Percentiles rank a stretch among this genome's conserved stretches.
Evolutionary conservation across 2,329 filamentous ascomycete species (phyloP).

Genomic region (Aphanocladium album): DNA sequence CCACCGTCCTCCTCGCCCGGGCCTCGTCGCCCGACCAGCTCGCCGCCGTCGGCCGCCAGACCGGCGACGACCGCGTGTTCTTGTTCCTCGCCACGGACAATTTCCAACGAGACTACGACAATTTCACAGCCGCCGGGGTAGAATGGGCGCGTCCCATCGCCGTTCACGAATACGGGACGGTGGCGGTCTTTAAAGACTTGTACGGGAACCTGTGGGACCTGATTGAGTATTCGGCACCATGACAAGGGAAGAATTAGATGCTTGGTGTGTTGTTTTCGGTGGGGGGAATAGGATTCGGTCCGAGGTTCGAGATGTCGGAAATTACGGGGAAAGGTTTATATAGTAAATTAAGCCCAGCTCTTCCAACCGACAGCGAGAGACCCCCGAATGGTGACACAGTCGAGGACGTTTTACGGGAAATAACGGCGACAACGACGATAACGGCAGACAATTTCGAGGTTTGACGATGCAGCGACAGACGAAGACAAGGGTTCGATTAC

Average conservation of each 20-base stretch:
- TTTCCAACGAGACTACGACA: constrained; percentile 10
- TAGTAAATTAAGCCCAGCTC: neutral
- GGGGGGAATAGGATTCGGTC: too few species aligned
- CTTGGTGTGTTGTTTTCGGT: too few species aligned
- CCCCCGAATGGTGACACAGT: neutral
- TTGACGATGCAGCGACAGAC: neutral
- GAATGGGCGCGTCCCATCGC: constrained; percentile 13
- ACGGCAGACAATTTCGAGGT: neutral
- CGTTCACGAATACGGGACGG: constrained; percentile 13
- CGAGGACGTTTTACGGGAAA: neutral
- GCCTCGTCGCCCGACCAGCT: constrained; percentile 14
- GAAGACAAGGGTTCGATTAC: neutral
- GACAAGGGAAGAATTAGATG: too few species aligned
- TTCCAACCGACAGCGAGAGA: neutral
- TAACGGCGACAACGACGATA: neutral
- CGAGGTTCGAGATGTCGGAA: neutral
- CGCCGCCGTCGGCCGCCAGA: constrained; percentile 14
- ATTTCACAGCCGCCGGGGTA: constrained; percentile 5
- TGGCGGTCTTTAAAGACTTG: constrained; percentile 17
- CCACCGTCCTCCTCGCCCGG: constrained; percentile 12
- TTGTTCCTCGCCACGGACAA: constrained; percentile 17
- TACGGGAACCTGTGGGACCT: constrained; percentile 17
- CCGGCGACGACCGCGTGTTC: constrained; percentile 15
- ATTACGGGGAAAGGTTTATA: neutral
- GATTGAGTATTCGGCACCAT: neutral